Base-by-base conservation (phyloP, 495 filamentous ascomycete species). In the Penicillium crystallinum region DNA sequence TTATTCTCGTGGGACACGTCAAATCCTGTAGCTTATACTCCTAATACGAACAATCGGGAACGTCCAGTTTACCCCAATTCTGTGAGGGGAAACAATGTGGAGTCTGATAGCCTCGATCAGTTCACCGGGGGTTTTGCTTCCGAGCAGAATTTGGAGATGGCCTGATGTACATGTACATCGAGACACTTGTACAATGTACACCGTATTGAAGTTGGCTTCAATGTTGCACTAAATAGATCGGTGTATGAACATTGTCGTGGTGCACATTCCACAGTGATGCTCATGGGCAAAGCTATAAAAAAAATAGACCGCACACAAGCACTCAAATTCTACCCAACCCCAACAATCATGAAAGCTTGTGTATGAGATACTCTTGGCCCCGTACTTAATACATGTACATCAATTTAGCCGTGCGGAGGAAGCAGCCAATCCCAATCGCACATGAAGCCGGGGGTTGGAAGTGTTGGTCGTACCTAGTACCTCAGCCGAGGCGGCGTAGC, bases 81-180 rank as follows among this genome's bases (percentile, higher is more conserved):
- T 46, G 63, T 68, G 68, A 70, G 70, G 70, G 65, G 67, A 69
- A 67, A 25, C 8, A 14, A 46, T 45, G 23, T 39, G 43, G 60
- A 63, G 62, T 54, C 39, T 22, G 39, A 27, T 34, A 45, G 49
- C 49, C 62, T 56, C 19, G 55, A 69, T 61, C 56, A 64, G 65
- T 56, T 73, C 70, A 73, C 70, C 70, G 68, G 59, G 33, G 54
- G 52, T 39, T 52, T 21, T 8, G 34, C 48, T 57, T 36, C 62
- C 61, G 58, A 58, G 51, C 54, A 48, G 54, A 25, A 17, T 47
- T 37, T 27, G 23, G 9, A 48, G 34, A 48, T 48, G 33, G 46
- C 33, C 33, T 37, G 33, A 37, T 37, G 8, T 11, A 23, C 15
- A n/a, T 27, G 23, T 27, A n/a, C n/a, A n/a, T n/a, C n/a, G n/a